These are phyloP conservation scores for Fusarium sp. DNA, from an alignment of 2,329 filamentous ascomycete genomes.

Conservation along the genomic window DNA sequence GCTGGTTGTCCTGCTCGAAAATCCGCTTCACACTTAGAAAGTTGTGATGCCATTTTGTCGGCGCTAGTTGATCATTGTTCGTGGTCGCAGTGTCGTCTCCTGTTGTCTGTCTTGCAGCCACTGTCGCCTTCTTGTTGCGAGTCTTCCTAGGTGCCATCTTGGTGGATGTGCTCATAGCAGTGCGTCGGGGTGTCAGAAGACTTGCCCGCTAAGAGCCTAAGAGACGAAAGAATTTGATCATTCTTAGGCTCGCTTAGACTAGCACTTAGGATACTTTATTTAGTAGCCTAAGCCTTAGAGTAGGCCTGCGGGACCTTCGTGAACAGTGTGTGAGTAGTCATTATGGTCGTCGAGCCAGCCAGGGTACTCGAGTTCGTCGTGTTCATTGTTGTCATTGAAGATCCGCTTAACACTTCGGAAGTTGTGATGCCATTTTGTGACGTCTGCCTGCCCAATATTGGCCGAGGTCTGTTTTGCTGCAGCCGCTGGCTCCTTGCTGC, in stretches of 20 bases:
- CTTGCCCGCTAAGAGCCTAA: background rate
- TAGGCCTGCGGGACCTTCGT: background rate
- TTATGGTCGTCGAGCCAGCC: background rate
- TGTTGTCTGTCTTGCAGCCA: background rate
- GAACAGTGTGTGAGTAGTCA: background rate
- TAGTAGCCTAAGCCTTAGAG: background rate
- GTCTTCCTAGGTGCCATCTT: rapidly evolving
- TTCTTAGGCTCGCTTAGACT: background rate
- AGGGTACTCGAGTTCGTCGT: background rate
- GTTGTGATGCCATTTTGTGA: background rate
- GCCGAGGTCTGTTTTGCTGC: background rate
- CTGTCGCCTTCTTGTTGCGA: background rate
- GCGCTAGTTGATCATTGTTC: background rate
- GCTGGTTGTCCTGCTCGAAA: background rate
- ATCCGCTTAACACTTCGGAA: background rate
- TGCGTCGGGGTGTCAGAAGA: background rate
- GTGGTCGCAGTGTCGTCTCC: background rate
- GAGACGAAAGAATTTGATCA: background rate
- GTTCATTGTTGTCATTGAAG: background rate
- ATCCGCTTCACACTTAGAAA: background rate
- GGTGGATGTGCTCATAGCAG: background rate
- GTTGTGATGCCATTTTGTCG: background rate
- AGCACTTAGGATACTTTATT: background rate
- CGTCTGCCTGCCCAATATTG: background rate
- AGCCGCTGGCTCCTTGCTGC: too few relatives aligned